phyloP scores from a whole-genome alignment of 306 rosid species.

The Carpinus fangiana region DNA sequence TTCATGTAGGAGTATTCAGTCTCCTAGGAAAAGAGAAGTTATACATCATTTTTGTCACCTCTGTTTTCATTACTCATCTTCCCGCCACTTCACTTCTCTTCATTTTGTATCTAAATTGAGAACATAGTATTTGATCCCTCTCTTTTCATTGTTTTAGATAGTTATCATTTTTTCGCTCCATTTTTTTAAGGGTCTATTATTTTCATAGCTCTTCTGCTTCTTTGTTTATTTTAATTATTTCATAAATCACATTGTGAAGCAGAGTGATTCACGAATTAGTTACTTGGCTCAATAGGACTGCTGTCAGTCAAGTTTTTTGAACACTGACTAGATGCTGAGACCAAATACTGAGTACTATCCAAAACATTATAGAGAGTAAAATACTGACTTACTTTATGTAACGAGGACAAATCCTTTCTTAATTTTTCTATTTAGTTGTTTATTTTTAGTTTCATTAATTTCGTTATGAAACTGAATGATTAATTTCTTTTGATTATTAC shows the following conservation, averaged over 20 bases:
- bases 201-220: background rate
- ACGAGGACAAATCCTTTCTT: background rate
- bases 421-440: background rate
- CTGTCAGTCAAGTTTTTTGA: background rate
- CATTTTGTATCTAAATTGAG: background rate
- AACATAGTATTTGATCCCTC: background rate
- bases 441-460: background rate
- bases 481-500: conserved; percentile 27
- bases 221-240: background rate
- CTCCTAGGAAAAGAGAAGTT: background rate
- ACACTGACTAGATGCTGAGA: background rate
- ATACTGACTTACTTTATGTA: conserved; percentile 1
- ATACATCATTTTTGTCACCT: background rate
- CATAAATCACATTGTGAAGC: background rate
- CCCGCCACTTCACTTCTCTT: background rate
- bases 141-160: background rate
- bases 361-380: conserved; percentile 1
- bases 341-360: background rate
- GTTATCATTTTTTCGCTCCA: too few relatives aligned
- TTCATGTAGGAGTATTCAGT: background rate
- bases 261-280: background rate
- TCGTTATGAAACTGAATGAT: background rate
- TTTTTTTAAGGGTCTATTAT: background rate
- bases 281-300: background rate
- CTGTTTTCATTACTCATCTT: background rate